Evolutionary conservation across 176 grass and related monocot genomes (phyloP).

Genomic region (Cenchrus americanus): DNA sequence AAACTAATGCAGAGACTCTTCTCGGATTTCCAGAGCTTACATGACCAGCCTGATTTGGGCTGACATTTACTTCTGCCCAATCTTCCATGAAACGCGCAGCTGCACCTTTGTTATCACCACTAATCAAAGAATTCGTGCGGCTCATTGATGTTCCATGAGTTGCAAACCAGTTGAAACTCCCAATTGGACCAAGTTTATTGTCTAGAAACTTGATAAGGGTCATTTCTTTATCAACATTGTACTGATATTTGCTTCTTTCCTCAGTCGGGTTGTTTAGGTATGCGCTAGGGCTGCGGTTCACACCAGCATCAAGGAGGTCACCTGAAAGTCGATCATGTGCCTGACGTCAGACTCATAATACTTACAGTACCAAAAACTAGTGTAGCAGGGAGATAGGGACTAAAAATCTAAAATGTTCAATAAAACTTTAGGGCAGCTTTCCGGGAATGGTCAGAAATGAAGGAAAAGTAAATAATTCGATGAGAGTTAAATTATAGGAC

Average conservation of each 20-base stretch:
- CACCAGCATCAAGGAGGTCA: conserved; percentile 78
- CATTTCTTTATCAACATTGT: conserved; percentile 94
- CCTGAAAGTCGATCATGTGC: conserved; percentile 60
- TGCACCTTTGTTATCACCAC: conserved; percentile 96
- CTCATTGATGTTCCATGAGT: conserved; percentile 98
- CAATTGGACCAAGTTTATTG: conserved; percentile 69
- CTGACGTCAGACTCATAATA: neutral
- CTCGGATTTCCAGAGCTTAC: conserved; percentile 46
- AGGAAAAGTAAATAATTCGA: neutral
- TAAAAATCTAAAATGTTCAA: conserved; percentile 1
- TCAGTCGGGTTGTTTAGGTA: conserved; percentile 84
- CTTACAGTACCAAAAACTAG: conserved; percentile 28
- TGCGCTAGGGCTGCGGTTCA: conserved; percentile 90
- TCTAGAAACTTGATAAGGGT: conserved; percentile 88
- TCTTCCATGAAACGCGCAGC: conserved; percentile 98
- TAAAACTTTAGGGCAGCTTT: conserved; percentile 8
- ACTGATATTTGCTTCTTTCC: conserved; percentile 73
- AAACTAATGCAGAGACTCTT: conserved; percentile 78
- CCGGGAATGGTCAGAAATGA: neutral
- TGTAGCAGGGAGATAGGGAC: conserved; percentile 7
- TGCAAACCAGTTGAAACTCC: conserved; percentile 97
- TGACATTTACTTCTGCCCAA: conserved; percentile 67
- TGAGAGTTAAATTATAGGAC: conserved; percentile 3
- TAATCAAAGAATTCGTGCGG: conserved; percentile 86
- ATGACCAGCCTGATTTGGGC: conserved; percentile 40